phyloP scores from a whole-genome alignment of 2,329 filamentous ascomycete genomes.

The Xylariaceae sp. region DNA sequence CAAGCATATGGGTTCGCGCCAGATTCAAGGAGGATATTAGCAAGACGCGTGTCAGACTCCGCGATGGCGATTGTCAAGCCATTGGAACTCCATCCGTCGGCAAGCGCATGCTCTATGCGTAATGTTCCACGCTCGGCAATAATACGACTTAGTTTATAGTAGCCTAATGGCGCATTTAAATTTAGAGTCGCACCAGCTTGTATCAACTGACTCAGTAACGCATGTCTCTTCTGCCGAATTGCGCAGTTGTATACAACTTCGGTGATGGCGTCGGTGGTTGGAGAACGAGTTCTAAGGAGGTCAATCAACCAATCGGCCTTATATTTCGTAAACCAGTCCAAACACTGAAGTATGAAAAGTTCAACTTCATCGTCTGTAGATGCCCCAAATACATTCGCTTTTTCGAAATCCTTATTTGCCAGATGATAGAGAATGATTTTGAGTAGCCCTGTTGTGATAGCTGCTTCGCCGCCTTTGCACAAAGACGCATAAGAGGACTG shows the following conservation, averaged over 20 bases:
- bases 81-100: too few relatives aligned
- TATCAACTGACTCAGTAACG: constrained; percentile 1
- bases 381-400: too few relatives aligned
- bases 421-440: constrained; percentile 6
- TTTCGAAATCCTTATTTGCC: constrained; percentile 3
- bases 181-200: constrained; percentile 7
- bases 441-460: constrained; percentile 3
- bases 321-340: background rate
- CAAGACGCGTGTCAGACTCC: too few relatives aligned
- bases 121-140: too few relatives aligned
- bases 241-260: constrained; percentile 6
- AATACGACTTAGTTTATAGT: too few relatives aligned
- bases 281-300: background rate
- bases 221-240: background rate
- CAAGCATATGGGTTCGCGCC: too few relatives aligned
- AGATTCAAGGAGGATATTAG: too few relatives aligned
- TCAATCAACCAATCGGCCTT: background rate
- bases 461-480: background rate
- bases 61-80: too few relatives aligned
- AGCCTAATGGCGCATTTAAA: background rate
- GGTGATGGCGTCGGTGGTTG: constrained; percentile 6
- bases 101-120: too few relatives aligned
- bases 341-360: background rate
- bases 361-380: too few relatives aligned
- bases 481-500: background rate